These are phyloP conservation scores for Huntiella bhutanensis DNA, from an alignment of 2,329 filamentous ascomycete genomes.

Conservation along the genomic window DNA sequence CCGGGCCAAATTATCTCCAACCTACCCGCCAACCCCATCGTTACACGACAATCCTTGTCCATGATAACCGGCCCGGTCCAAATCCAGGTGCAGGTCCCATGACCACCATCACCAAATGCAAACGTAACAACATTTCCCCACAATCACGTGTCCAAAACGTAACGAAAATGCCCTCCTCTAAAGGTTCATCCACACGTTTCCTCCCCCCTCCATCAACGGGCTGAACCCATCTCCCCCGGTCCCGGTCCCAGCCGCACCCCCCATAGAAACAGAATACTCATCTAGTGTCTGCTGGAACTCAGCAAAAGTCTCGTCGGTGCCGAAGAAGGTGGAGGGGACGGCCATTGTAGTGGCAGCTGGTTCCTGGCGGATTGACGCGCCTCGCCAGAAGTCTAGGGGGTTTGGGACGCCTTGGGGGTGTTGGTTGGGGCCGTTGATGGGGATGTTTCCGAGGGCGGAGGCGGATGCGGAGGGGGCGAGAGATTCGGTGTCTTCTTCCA, in stretches of 20 bases:
- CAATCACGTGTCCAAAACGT: not conserved
- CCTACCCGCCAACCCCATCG: too few relatives aligned
- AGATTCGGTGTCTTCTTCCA: constrained; percentile 6
- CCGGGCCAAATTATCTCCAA: too few relatives aligned
- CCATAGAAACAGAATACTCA: constrained; percentile 17
- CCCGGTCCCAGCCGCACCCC: not conserved
- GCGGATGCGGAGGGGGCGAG: constrained; percentile 7
- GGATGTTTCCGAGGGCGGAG: not conserved
- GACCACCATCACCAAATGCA: not conserved
- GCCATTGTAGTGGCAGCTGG: constrained; percentile 15
- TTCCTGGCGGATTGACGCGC: constrained; percentile 12
- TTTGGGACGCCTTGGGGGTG: constrained; percentile 3
- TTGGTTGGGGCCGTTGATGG: not conserved
- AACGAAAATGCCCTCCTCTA: not conserved
- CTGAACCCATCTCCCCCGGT: not conserved
- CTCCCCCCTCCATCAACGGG: not conserved
- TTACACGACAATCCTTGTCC: too few relatives aligned
- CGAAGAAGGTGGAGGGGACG: constrained; percentile 19
- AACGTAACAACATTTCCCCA: too few relatives aligned
- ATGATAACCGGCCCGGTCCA: too few relatives aligned
- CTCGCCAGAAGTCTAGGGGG: constrained; percentile 10
- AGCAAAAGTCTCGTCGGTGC: constrained; percentile 20
- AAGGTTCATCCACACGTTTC: constrained; percentile 10
- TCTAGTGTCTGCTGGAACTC: constrained; percentile 22
- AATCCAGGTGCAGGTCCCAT: too few relatives aligned